phyloP scores from a whole-genome alignment of 306 rosid genomes.

The Prunus fruticosa region DNA sequence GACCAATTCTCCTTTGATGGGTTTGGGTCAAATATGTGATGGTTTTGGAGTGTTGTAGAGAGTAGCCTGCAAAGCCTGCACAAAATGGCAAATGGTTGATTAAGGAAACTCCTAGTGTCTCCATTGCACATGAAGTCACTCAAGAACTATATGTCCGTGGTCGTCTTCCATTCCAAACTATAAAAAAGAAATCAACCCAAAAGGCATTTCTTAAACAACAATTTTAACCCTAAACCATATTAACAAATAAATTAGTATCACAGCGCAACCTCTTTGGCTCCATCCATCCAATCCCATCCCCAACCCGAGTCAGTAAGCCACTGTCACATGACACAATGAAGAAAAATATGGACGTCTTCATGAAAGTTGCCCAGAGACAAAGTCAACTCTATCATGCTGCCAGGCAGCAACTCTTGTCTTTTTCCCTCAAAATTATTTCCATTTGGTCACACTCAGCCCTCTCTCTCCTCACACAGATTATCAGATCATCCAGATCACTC shows the following conservation, averaged over 20 bases:
- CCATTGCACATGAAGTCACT: not conserved
- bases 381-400: constrained; percentile 41
- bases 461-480: not conserved
- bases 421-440: not conserved
- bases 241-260: not conserved
- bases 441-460: not conserved
- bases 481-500: not conserved
- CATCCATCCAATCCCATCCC: not conserved
- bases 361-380: not conserved
- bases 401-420: constrained; percentile 17
- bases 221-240: too few relatives aligned
- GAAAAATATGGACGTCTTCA: not conserved
- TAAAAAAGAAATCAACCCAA: not conserved
- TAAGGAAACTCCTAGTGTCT: not conserved
- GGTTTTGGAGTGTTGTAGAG: not conserved
- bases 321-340: not conserved
- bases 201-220: too few relatives aligned
- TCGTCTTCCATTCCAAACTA: not conserved
- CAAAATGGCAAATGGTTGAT: not conserved
- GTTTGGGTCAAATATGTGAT: not conserved
- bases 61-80: not conserved
- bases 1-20: not conserved
- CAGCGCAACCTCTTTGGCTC: not conserved
- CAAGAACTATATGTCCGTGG: not conserved
- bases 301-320: not conserved